Conservation (phyloP, 352 stramenopile genomes). For the Phytophthora agathidicida region DNA sequence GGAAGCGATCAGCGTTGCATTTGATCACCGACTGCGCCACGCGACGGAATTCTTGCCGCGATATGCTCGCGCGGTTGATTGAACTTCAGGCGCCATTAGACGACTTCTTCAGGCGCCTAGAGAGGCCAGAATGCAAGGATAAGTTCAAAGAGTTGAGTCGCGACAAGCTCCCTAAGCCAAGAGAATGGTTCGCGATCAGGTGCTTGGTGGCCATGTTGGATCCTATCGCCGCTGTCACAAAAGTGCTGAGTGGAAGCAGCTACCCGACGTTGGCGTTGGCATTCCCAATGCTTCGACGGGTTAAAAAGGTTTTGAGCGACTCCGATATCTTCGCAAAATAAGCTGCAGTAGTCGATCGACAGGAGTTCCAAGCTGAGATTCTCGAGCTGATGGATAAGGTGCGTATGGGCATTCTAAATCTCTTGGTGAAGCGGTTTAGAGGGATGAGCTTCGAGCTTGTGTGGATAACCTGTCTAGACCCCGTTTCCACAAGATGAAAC, state of each 20-base stretch:
- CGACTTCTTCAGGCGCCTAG: neutral
- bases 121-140: neutral
- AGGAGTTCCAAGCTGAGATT: neutral
- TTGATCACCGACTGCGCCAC: constrained; percentile 13
- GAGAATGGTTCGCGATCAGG: constrained; percentile 9
- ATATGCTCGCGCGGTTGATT: constrained; percentile 16
- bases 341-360: neutral
- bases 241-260: neutral
- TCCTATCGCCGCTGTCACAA: constrained; percentile 2
- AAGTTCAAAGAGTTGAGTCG: constrained; percentile 4
- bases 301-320: neutral
- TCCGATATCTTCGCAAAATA: neutral
- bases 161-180: neutral
- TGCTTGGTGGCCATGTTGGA: constrained; percentile 4
- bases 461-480: constrained; percentile 13
- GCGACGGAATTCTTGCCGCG: constrained; percentile 8
- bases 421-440: constrained; percentile 8
- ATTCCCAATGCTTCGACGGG: neutral
- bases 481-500: constrained; percentile 1
- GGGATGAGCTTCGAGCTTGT: neutral
- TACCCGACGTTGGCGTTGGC: constrained; percentile 10
- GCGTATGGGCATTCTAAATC: neutral
- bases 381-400: neutral
- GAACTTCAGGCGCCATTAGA: neutral
- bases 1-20: neutral